Percentiles rank a stretch among this genome's conserved stretches.
These are phyloP conservation scores for Alternaria brassicicola DNA, from an alignment of 2,329 filamentous ascomycete species.

Conservation along the genomic window DNA sequence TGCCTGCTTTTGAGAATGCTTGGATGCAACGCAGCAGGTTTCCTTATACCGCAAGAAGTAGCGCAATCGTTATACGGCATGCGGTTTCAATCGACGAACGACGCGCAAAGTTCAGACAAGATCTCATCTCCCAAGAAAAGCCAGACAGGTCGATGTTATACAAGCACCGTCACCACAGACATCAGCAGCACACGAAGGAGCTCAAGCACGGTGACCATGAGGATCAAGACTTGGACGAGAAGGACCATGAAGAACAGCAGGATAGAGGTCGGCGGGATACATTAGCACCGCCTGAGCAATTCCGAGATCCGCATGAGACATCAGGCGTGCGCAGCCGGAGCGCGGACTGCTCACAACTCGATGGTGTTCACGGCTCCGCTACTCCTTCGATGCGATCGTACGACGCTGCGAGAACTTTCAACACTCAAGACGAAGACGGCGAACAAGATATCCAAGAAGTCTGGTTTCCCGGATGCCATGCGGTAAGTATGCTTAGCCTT, in stretches of 20 bases:
- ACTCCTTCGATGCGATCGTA: slow-evolving; percentile 43
- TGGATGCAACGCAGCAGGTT: slow-evolving; percentile 82
- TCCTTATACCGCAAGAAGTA: slow-evolving; percentile 66
- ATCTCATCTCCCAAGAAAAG: slow-evolving; percentile 62
- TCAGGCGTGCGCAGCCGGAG: slow-evolving; percentile 43
- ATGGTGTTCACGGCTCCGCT: slow-evolving; percentile 18
- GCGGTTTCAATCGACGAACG: slow-evolving; percentile 74
- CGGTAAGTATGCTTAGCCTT: slow-evolving; percentile 40
- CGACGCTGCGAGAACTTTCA: slow-evolving; percentile 29
- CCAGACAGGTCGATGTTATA: slow-evolving; percentile 37
- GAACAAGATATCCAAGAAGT: slow-evolving; percentile 79
- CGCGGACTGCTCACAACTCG: slow-evolving; percentile 31
- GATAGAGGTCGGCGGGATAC: slow-evolving; percentile 32
- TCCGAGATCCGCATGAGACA: slow-evolving; percentile 43
- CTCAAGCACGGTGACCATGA: slow-evolving; percentile 20
- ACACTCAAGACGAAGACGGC: slow-evolving; percentile 48
- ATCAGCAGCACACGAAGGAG: slow-evolving; percentile 23
- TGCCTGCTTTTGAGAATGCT: slow-evolving; percentile 74
- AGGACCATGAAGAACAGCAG: slow-evolving; percentile 9
- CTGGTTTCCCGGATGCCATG: slow-evolving; percentile 81
- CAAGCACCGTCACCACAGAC: slow-evolving; percentile 36
- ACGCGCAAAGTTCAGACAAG: slow-evolving; percentile 73
- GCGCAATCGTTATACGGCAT: slow-evolving; percentile 67
- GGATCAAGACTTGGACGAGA: slow-evolving; percentile 17
- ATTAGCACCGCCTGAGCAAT: slow-evolving; percentile 39